Evolutionary conservation across 2,329 filamentous ascomycete species (phyloP).

Genomic region (Monilinia aucupariae): DNA sequence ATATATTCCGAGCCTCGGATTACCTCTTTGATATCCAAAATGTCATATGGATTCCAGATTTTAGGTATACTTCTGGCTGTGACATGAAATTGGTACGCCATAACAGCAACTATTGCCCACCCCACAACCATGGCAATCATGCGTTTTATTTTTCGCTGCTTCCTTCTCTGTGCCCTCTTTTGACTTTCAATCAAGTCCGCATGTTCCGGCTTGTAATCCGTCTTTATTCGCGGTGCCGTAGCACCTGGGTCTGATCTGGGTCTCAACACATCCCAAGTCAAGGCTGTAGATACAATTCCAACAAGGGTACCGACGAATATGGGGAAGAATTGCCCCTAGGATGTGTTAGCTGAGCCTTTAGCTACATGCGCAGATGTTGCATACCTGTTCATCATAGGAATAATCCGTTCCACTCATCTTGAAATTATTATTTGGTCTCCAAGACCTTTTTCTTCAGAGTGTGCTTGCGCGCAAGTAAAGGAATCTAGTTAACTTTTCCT

Average conservation of each 20-base stretch:
- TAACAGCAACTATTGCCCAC: conserved; percentile 79
- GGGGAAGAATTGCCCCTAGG: conserved; percentile 90
- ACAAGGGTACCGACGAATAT: conserved; percentile 95
- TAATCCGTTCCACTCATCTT: conserved; percentile 61
- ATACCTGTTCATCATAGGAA: conserved; percentile 90
- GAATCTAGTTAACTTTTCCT: not conserved
- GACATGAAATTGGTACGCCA: conserved; percentile 83
- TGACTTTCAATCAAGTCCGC: conserved; percentile 75
- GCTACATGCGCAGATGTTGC: conserved; percentile 19
- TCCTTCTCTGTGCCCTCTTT: conserved; percentile 80
- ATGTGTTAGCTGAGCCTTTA: conserved; percentile 19
- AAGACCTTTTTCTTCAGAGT: conserved; percentile 22
- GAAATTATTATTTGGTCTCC: conserved; percentile 25
- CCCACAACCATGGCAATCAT: conserved; percentile 69
- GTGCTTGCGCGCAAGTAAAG: conserved; percentile 26
- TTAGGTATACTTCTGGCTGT: conserved; percentile 67
- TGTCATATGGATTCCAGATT: conserved; percentile 96
- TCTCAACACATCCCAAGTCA: conserved; percentile 83
- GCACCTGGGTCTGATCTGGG: conserved; percentile 71
- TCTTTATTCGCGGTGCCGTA: conserved; percentile 75
- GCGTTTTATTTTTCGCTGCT: conserved; percentile 83
- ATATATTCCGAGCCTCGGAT: not conserved
- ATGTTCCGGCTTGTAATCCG: conserved; percentile 76
- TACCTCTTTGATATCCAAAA: conserved; percentile 79
- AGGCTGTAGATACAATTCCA: conserved; percentile 78